These are phyloP conservation scores for Claviceps arundinis DNA, from an alignment of 2,329 filamentous ascomycete genomes.

Conservation along the genomic window DNA sequence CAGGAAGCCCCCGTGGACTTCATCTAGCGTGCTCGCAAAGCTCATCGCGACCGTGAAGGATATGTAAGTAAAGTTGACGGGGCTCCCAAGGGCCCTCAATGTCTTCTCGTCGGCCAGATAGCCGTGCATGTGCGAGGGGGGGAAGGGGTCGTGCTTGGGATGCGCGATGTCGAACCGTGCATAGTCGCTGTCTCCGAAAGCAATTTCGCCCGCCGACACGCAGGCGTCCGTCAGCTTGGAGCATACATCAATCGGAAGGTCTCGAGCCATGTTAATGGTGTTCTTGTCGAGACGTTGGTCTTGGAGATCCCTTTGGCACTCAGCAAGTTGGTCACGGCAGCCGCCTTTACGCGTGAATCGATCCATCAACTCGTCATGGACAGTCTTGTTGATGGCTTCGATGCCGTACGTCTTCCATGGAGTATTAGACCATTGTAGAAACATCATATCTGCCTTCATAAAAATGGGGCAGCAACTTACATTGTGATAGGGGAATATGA, in stretches of 20 bases:
- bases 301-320: constrained; percentile 33
- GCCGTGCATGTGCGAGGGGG: constrained; percentile 44
- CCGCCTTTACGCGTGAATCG: constrained; percentile 25
- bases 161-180: constrained; percentile 50
- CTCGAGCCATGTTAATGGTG: constrained; percentile 22
- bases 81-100: constrained; percentile 46
- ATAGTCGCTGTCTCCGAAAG: constrained; percentile 39
- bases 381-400: constrained; percentile 36
- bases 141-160: constrained; percentile 44
- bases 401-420: constrained; percentile 39
- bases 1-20: constrained; percentile 37
- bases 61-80: constrained; percentile 41
- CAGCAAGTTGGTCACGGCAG: constrained; percentile 38
- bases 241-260: constrained; percentile 19
- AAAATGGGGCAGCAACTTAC: constrained; percentile 18
- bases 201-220: constrained; percentile 38
- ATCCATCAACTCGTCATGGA: constrained; percentile 15
- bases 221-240: constrained; percentile 35
- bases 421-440: neutral
- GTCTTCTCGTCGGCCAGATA: constrained; percentile 48
- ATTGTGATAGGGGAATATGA: constrained; percentile 47
- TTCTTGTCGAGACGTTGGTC: constrained; percentile 35
- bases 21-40: constrained; percentile 49
- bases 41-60: constrained; percentile 29
- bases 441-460: neutral